A percentile compares a stretch with the other conserved stretches of the same genome.
phyloP scores from a whole-genome alignment of 192 early-diverging fungal genomes.

The Umbelopsis isabellina region DNA sequence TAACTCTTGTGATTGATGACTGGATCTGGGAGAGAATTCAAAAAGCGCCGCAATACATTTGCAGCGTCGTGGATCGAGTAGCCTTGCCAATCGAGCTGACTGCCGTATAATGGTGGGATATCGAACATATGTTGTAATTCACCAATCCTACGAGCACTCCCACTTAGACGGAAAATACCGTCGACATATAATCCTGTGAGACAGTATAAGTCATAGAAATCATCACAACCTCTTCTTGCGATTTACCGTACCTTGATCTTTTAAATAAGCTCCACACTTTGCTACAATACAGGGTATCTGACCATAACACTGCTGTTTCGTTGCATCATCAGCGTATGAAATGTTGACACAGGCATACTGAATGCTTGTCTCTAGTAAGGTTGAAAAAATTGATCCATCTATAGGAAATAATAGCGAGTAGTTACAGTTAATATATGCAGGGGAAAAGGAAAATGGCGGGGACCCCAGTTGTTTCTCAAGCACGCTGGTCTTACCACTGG shows the following conservation, averaged over 20 bases:
- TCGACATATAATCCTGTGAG: slow-evolving; percentile 37
- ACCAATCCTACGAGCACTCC: slow-evolving; percentile 74
- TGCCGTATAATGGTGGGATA: slow-evolving; percentile 64
- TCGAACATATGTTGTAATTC: slow-evolving; percentile 73
- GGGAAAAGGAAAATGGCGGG: slow-evolving; percentile 6
- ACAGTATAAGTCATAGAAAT: not conserved
- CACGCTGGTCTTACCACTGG: slow-evolving; percentile 1
- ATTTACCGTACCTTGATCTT: slow-evolving; percentile 35
- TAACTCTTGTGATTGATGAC: slow-evolving; percentile 72
- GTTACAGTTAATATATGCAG: not conserved
- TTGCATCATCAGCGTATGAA: slow-evolving; percentile 31
- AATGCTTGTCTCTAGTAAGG: slow-evolving; percentile 28
- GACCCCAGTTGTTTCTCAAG: not conserved
- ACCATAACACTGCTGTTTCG: slow-evolving; percentile 24
- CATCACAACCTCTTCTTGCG: too few relatives aligned
- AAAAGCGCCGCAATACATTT: slow-evolving; percentile 70
- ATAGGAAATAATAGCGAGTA: not conserved
- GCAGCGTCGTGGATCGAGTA: slow-evolving; percentile 77
- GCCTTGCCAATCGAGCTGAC: slow-evolving; percentile 63
- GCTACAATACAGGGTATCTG: slow-evolving; percentile 38
- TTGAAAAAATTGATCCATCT: slow-evolving; percentile 28
- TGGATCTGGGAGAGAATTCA: slow-evolving; percentile 74
- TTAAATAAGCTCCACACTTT: slow-evolving; percentile 41
- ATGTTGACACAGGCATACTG: slow-evolving; percentile 25
- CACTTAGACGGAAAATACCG: slow-evolving; percentile 79